Evolutionary conservation across 2,329 filamentous ascomycete genomes (phyloP).

Genomic region (Phaeosphaeriaceae sp.): DNA sequence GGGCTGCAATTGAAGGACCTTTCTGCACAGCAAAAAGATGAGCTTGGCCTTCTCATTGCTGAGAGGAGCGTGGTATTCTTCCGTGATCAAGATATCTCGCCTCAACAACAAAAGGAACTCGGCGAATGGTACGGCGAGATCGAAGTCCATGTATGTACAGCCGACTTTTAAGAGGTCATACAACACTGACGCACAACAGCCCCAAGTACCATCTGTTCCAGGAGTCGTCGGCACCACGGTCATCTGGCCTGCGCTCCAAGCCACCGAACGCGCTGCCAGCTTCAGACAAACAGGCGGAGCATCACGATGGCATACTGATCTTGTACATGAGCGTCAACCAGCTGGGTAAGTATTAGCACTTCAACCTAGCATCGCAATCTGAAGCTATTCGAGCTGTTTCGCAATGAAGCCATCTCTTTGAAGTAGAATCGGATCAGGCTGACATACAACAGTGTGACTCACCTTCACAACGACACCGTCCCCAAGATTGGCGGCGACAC

Average conservation of each 20-base stretch:
- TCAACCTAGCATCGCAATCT: too few relatives aligned
- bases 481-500: slow-evolving; percentile 73
- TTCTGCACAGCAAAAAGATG: slow-evolving; percentile 58
- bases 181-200: slow-evolving; percentile 51
- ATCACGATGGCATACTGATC: slow-evolving; percentile 73
- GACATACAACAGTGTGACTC: slow-evolving; percentile 59
- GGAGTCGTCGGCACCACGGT: slow-evolving; percentile 69
- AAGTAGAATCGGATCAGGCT: slow-evolving; percentile 4
- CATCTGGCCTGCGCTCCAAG: slow-evolving; percentile 74
- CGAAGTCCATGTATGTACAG: slow-evolving; percentile 69
- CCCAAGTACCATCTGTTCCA: slow-evolving; percentile 75
- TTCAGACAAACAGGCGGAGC: slow-evolving; percentile 75
- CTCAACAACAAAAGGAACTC: slow-evolving; percentile 41
- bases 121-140: slow-evolving; percentile 58
- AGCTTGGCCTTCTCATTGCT: slow-evolving; percentile 54
- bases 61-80: slow-evolving; percentile 59
- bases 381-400: too few relatives aligned
- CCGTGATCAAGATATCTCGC: slow-evolving; percentile 56
- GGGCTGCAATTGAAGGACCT: slow-evolving; percentile 59
- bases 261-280: slow-evolving; percentile 66
- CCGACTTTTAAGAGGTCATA: neutral
- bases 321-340: slow-evolving; percentile 75
- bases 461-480: slow-evolving; percentile 74
- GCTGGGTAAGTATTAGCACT: slow-evolving; percentile 56
- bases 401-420: too few relatives aligned